Evolutionary conservation across 768 basidiomycete genomes (phyloP).

Genomic region (Cystobasidiopsis lactophilus): DNA sequence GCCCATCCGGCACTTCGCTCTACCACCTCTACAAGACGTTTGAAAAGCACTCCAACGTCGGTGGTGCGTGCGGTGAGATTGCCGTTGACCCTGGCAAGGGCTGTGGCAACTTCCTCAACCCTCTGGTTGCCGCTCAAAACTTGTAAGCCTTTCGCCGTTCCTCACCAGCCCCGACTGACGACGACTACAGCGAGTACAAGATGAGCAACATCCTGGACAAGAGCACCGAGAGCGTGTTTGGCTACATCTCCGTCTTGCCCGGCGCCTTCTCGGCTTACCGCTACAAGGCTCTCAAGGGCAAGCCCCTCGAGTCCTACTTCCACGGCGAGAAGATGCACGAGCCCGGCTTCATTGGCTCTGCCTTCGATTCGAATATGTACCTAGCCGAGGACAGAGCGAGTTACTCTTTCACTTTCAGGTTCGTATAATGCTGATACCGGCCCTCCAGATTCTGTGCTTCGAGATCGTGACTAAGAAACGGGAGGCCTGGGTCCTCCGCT

Average conservation of each 20-base stretch:
- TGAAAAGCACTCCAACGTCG: conserved; percentile 49
- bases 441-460: conserved; percentile 75
- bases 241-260: conserved; percentile 73
- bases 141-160: too few relatives aligned
- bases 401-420: too few relatives aligned
- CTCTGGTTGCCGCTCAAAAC: conserved; percentile 69
- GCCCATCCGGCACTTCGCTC: conserved; percentile 64
- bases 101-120: conserved; percentile 35
- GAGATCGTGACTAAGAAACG: conserved; percentile 88
- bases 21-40: conserved; percentile 35
- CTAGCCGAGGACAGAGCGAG: conserved; percentile 31
- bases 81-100: conserved; percentile 44
- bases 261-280: conserved; percentile 58
- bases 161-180: too few relatives aligned
- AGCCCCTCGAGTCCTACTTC: conserved; percentile 88
- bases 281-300: conserved; percentile 69
- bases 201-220: conserved; percentile 19
- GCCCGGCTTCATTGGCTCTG: conserved; percentile 28
- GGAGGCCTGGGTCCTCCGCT: conserved; percentile 71
- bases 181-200: conserved; percentile 2
- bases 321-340: conserved; percentile 58
- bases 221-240: conserved; percentile 48
- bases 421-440: too few relatives aligned
- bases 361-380: conserved; percentile 49
- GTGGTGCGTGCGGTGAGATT: conserved; percentile 79